Percentiles rank a stretch among this genome's conserved stretches.
phyloP scores from a whole-genome alignment of 2,329 filamentous ascomycete genomes.

The Boeremia exigua region DNA sequence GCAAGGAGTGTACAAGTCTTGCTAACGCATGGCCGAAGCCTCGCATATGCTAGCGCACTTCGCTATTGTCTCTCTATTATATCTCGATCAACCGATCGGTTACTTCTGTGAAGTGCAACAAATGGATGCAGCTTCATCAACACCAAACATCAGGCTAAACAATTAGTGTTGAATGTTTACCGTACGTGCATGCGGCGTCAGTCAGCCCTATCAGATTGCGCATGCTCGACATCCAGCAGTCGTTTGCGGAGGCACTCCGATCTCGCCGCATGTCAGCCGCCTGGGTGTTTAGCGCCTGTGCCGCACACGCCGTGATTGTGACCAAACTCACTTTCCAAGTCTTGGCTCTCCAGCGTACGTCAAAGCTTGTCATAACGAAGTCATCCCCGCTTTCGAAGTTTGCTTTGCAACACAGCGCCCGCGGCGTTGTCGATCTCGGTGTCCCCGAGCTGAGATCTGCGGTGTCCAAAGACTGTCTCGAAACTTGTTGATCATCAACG shows the following conservation, averaged over 20 bases:
- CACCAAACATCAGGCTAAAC: not conserved
- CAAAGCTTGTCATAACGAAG: slow-evolving; percentile 5
- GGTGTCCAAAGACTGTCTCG: not conserved
- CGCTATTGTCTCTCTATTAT: not conserved
- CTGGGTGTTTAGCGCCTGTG: not conserved
- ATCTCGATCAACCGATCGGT: not conserved
- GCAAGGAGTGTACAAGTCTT: not conserved
- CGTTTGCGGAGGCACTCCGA: slow-evolving; percentile 5
- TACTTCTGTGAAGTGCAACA: not conserved
- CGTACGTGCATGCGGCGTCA: not conserved
- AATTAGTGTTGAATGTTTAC: slow-evolving; percentile 6
- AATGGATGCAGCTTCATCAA: not conserved
- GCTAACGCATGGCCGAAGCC: not conserved
- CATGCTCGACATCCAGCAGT: not conserved
- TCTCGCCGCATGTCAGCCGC: not conserved
- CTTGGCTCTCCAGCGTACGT: not conserved
- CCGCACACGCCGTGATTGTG: slow-evolving; percentile 3
- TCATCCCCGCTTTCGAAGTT: slow-evolving; percentile 1
- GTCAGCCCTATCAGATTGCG: slow-evolving; percentile 8
- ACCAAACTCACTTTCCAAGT: not conserved
- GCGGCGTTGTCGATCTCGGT: slow-evolving; percentile 10
- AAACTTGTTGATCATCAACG: not conserved
- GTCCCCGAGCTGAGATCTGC: slow-evolving; percentile 12
- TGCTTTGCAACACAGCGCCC: not conserved
- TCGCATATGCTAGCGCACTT: not conserved